Evolutionary conservation across 2,329 filamentous ascomycete species (phyloP).

Genomic region (Onygena corvina): DNA sequence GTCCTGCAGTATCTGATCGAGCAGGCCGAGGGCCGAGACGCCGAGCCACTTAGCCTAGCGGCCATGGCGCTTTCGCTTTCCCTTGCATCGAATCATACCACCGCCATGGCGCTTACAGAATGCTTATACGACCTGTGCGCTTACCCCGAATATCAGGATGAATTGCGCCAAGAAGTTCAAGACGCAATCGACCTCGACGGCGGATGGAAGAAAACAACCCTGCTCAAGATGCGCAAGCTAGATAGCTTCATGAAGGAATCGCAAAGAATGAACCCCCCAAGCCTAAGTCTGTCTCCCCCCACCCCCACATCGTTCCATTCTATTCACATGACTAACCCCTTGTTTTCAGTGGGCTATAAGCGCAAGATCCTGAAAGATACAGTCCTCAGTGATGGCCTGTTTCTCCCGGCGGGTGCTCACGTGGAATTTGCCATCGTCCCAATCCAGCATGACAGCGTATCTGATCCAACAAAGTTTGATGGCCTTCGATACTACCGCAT

Average conservation of each 20-base stretch:
- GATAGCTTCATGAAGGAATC: neutral
- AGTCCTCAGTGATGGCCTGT: neutral
- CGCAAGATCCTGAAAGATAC: neutral
- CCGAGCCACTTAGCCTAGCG: no score
- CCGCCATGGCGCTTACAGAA: neutral
- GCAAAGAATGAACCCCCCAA: neutral
- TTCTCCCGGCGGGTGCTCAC: neutral
- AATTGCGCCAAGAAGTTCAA: neutral
- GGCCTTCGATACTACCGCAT: neutral
- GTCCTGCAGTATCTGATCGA: no score
- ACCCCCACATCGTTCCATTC: no score
- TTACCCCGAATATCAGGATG: neutral
- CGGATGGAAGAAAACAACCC: neutral
- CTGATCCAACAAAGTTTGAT: neutral
- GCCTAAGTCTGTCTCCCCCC: no score
- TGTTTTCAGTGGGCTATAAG: neutral
- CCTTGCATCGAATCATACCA: neutral
- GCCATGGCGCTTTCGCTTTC: no score
- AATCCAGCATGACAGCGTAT: neutral
- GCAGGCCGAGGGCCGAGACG: no score
- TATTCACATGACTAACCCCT: no score
- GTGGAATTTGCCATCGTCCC: neutral
- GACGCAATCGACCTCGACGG: neutral
- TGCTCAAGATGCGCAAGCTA: neutral
- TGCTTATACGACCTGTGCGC: neutral